These are phyloP conservation scores for Euphorbia lathyris DNA, from an alignment of 345 rosid species.

Conservation along the genomic window DNA sequence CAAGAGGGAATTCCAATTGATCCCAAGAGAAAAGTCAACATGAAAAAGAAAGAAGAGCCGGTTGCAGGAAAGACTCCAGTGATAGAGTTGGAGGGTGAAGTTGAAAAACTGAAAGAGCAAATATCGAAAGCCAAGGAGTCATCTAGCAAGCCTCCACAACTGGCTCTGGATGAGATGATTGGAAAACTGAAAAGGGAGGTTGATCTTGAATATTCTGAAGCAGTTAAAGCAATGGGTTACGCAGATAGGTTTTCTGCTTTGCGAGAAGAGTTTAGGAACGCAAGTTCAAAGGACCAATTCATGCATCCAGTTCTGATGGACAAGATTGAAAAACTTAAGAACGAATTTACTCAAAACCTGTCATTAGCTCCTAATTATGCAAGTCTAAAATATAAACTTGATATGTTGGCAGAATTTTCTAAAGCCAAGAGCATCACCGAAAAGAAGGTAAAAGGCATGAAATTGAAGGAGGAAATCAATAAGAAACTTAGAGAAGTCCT, in stretches of 20 bases:
- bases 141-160: slow-evolving; percentile 49
- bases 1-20: slow-evolving; percentile 62
- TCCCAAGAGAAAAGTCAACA: slow-evolving; percentile 57
- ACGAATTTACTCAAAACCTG: slow-evolving; percentile 53
- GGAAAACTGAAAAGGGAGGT: slow-evolving; percentile 65
- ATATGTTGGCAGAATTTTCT: slow-evolving; percentile 65
- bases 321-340: slow-evolving; percentile 60
- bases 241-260: slow-evolving; percentile 44
- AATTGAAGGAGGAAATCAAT: slow-evolving; percentile 47
- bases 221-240: slow-evolving; percentile 55
- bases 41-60: slow-evolving; percentile 63
- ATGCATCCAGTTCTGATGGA: slow-evolving; percentile 53
- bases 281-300: slow-evolving; percentile 48
- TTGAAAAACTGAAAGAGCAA: slow-evolving; percentile 63
- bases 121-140: slow-evolving; percentile 62
- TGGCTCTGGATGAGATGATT: slow-evolving; percentile 57
- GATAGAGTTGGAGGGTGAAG: slow-evolving; percentile 57
- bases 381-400: slow-evolving; percentile 60
- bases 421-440: slow-evolving; percentile 48
- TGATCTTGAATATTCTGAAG: slow-evolving; percentile 67
- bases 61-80: slow-evolving; percentile 36
- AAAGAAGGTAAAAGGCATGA: slow-evolving; percentile 29
- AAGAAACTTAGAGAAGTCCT: slow-evolving; percentile 57
- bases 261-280: slow-evolving; percentile 51
- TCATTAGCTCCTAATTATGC: slow-evolving; percentile 57